Evolutionary conservation across 2,329 filamentous ascomycete species (phyloP).

Genomic region (Whalleya microplaca): DNA sequence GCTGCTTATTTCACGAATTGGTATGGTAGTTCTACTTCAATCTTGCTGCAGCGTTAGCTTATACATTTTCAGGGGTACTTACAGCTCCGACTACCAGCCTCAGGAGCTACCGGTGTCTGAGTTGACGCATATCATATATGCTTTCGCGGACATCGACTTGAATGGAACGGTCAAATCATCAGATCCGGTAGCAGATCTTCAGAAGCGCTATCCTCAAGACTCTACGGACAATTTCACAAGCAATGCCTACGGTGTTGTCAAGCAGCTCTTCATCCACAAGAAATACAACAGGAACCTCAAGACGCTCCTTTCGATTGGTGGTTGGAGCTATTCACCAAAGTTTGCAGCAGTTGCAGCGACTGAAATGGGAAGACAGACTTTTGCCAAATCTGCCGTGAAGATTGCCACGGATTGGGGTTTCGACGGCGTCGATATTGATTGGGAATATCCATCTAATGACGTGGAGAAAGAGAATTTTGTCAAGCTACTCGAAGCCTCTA

Average conservation of each 20-base stretch:
- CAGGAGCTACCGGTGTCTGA: slow-evolving; percentile 68
- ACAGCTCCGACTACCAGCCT: slow-evolving; percentile 61
- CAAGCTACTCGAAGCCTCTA: slow-evolving; percentile 46
- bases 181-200: slow-evolving; percentile 64
- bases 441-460: slow-evolving; percentile 53
- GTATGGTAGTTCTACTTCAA: slow-evolving; percentile 37
- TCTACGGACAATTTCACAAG: slow-evolving; percentile 56
- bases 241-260: slow-evolving; percentile 77
- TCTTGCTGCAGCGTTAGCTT: neutral
- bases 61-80: slow-evolving; percentile 42
- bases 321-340: slow-evolving; percentile 76
- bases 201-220: slow-evolving; percentile 72
- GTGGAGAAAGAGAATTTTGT: slow-evolving; percentile 47
- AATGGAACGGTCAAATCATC: slow-evolving; percentile 59
- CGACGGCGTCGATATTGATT: slow-evolving; percentile 61
- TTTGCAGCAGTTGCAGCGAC: slow-evolving; percentile 68
- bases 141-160: slow-evolving; percentile 51
- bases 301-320: slow-evolving; percentile 78
- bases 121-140: slow-evolving; percentile 74
- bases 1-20: slow-evolving; percentile 60
- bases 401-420: slow-evolving; percentile 71
- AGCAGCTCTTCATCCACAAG: slow-evolving; percentile 78
- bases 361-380: slow-evolving; percentile 61
- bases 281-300: slow-evolving; percentile 77
- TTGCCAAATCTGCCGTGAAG: slow-evolving; percentile 70